Conservation (phyloP, 1,139 yeast species). For the Geotrichum aggregatum region DNA sequence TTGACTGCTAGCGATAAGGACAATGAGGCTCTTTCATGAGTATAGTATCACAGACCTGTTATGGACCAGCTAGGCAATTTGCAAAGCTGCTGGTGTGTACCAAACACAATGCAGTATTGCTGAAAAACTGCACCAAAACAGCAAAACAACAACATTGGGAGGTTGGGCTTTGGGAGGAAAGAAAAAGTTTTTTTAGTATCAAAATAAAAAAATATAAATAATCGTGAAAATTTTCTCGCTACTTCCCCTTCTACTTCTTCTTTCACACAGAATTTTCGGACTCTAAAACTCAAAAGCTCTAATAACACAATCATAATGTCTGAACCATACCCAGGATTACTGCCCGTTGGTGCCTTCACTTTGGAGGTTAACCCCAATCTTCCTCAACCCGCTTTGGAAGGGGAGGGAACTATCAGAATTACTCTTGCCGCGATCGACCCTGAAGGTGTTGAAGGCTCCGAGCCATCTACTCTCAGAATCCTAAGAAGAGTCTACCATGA, state of each 20-base stretch:
- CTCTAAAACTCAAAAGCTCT: neutral
- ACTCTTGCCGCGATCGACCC: constrained; percentile 97
- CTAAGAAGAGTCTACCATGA: constrained; percentile 29
- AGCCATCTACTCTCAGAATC: constrained; percentile 23
- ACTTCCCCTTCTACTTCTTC: constrained; percentile 4
- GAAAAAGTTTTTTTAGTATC: neutral
- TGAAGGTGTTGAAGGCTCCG: constrained; percentile 49
- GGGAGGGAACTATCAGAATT: constrained; percentile 81
- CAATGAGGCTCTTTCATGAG: no score
- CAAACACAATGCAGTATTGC: no score
- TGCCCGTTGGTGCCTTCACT: constrained; percentile 20
- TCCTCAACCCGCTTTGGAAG: constrained; percentile 82
- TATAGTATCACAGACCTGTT: no score
- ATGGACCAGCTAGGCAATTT: no score
- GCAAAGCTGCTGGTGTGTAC: no score
- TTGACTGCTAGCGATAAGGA: no score
- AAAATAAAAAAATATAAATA: constrained; percentile 1
- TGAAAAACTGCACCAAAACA: neutral
- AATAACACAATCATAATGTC: constrained; percentile 4
- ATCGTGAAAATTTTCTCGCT: constrained; percentile 12
- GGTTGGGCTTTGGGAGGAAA: constrained; percentile 16
- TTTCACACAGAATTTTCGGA: neutral
- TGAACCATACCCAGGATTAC: constrained; percentile 9
- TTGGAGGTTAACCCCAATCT: constrained; percentile 73
- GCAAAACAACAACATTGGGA: neutral